These are phyloP conservation scores for Desmodesmus armatus DNA, from an alignment of 139 green algal species.

Conservation along the genomic window DNA sequence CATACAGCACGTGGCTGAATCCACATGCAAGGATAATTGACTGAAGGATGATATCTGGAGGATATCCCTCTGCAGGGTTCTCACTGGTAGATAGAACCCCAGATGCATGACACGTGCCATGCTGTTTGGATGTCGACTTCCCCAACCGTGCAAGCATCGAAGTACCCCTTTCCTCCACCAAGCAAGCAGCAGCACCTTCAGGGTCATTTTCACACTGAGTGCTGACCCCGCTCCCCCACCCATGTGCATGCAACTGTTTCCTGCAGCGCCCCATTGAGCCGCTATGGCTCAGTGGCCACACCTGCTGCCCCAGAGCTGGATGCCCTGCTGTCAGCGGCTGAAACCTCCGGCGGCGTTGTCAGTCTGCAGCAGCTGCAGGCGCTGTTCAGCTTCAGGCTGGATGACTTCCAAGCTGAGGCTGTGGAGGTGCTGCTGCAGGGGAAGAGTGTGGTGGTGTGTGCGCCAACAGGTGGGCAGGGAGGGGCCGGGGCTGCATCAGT, in stretches of 20 bases:
- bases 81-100: no score
- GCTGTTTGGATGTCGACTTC: no score
- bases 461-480: constrained; percentile 91
- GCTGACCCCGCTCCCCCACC: background rate
- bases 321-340: constrained; percentile 59
- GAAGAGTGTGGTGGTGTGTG: constrained; percentile 90
- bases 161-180: background rate
- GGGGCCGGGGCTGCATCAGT: no score
- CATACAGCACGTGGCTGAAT: no score
- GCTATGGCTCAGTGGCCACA: background rate
- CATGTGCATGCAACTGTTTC: background rate
- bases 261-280: background rate
- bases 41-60: no score
- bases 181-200: background rate
- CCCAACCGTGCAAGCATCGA: background rate
- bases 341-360: constrained; percentile 9
- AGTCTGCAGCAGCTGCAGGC: constrained; percentile 31
- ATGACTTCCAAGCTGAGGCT: constrained; percentile 77
- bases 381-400: constrained; percentile 79
- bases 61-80: no score
- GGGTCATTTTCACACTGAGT: background rate
- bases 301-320: constrained; percentile 66
- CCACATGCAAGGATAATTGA: no score
- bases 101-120: no score
- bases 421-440: constrained; percentile 80